A percentile compares a stretch with the other conserved stretches of the same genome.
phyloP scores from a whole-genome alignment of 371 early-diverging fungal genomes.

The Mucor circinelloides region DNA sequence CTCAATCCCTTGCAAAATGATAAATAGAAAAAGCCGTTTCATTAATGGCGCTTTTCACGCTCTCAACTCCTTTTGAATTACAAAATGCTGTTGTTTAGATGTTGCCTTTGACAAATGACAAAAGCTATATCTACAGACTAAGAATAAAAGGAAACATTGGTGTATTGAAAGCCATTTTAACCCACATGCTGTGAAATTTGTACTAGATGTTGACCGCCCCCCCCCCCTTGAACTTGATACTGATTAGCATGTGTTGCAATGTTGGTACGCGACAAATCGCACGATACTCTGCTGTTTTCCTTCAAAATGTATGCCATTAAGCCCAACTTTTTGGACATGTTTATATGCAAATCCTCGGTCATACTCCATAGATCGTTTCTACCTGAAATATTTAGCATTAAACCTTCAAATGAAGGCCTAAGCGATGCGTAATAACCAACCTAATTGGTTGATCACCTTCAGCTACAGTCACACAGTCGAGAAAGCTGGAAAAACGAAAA shows the following conservation, averaged over 20 bases:
- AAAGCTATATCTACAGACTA: neutral
- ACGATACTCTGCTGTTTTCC: neutral
- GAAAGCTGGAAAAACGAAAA: constrained; percentile 6
- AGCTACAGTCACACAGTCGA: neutral
- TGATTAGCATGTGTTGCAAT: neutral
- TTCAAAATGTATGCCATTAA: neutral
- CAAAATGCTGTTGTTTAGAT: neutral
- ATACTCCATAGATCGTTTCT: neutral
- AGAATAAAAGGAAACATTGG: neutral
- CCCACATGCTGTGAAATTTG: neutral
- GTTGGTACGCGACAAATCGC: neutral
- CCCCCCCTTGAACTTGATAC: neutral
- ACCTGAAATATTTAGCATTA: neutral
- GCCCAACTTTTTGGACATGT: neutral
- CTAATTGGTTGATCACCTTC: neutral
- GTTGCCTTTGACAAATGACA: neutral
- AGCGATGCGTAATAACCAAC: neutral
- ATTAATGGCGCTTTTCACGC: neutral
- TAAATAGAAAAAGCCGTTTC: neutral
- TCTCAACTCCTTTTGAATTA: neutral
- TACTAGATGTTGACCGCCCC: neutral
- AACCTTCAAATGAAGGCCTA: neutral
- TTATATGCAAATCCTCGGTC: neutral
- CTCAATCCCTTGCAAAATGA: neutral
- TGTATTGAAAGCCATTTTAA: neutral